Conservation (phyloP, 805 yeast species). For the Starmerella floris region DNA sequence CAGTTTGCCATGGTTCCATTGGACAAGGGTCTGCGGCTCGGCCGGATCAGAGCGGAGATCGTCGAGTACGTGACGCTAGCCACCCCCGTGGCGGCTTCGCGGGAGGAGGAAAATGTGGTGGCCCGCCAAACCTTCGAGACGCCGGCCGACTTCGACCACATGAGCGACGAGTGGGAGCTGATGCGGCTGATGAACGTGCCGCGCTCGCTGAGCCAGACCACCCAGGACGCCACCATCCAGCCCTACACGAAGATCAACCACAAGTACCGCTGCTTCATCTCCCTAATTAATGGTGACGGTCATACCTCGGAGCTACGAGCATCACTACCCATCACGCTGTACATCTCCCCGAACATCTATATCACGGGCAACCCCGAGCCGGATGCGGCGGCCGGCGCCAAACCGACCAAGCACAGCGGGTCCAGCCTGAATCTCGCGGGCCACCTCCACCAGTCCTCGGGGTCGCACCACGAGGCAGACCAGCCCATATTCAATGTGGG, state of each 20-base stretch:
- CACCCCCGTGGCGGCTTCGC: constrained; percentile 45
- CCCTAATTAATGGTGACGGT: constrained; percentile 75
- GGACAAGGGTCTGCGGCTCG: constrained; percentile 64
- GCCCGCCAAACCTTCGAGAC: constrained; percentile 34
- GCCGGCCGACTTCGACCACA: constrained; percentile 29
- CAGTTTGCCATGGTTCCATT: constrained; percentile 64
- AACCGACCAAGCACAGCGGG: neutral
- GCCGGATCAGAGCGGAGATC: constrained; percentile 54
- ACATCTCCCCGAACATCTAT: constrained; percentile 72
- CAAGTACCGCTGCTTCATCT: constrained; percentile 68
- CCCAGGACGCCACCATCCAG: constrained; percentile 74
- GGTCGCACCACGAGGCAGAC: neutral
- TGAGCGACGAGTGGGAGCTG: constrained; percentile 59
- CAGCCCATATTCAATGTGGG: constrained; percentile 16
- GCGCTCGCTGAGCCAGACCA: constrained; percentile 53
- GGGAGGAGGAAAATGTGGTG: constrained; percentile 50
- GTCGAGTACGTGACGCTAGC: constrained; percentile 49
- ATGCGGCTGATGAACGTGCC: constrained; percentile 52
- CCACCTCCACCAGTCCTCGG: constrained; percentile 24
- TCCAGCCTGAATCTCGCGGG: neutral
- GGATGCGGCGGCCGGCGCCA: constrained; percentile 22
- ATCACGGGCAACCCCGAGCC: constrained; percentile 26
- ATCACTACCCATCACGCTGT: constrained; percentile 65
- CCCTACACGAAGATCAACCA: constrained; percentile 71
- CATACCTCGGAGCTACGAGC: constrained; percentile 88